Conservation (phyloP, 768 basidiomycete genomes). For the Rhodotorula diobovata region DNA sequence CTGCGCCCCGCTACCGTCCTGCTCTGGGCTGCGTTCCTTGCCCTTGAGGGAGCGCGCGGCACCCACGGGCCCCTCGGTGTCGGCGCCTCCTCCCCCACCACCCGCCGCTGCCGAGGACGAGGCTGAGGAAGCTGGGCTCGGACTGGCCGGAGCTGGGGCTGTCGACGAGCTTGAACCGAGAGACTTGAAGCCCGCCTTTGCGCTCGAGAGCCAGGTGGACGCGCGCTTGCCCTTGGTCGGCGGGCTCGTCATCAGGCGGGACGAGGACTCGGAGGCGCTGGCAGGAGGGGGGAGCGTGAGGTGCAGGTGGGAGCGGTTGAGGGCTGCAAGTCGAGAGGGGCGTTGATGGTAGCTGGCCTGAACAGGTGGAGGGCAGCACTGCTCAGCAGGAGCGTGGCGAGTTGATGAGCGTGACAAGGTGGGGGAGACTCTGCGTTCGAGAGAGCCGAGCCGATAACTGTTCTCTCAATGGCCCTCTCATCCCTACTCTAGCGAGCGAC, state of each 20-base stretch:
- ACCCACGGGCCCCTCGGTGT: background rate
- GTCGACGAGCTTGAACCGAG: background rate
- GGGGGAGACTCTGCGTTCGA: no score
- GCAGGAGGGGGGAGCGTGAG: background rate
- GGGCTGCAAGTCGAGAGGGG: no score
- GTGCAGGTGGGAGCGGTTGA: background rate
- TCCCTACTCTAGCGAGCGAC: no score
- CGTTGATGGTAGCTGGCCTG: no score
- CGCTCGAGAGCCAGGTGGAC: slow-evolving; percentile 17
- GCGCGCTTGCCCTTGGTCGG: slow-evolving; percentile 4
- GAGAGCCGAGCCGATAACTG: no score
- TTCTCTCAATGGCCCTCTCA: no score
- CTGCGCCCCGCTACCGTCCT: background rate
- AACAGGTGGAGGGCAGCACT: no score
- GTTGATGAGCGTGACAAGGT: no score
- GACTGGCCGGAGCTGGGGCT: background rate
- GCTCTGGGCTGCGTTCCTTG: slow-evolving; percentile 6
- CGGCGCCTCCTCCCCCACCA: background rate
- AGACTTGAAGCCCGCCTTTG: slow-evolving; percentile 19
- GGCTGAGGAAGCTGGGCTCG: background rate
- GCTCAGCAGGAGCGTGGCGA: no score
- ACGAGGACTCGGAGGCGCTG: background rate
- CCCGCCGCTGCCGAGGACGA: background rate
- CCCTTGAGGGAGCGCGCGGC: background rate
- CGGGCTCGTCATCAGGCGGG: background rate